Conservation (phyloP, 2,329 filamentous ascomycete genomes). For the Fusarium avenaceum region DNA sequence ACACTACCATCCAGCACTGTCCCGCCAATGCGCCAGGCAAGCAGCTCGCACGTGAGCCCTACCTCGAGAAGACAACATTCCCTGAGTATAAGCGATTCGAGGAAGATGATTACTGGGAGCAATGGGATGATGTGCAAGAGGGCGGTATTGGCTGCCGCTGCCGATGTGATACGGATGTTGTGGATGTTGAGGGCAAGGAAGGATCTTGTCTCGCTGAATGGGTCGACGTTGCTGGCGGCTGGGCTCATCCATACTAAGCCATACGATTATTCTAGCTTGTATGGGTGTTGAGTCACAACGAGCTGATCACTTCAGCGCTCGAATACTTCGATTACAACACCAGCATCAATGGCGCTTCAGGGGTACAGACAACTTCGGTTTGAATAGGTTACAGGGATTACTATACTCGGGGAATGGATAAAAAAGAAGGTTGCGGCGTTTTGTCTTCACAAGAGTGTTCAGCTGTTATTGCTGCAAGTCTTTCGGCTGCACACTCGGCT, state of each 20-base stretch:
- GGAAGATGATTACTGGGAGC: conserved; percentile 97
- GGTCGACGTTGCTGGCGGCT: conserved; percentile 97
- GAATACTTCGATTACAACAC: conserved; percentile 22
- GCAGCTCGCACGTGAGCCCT: conserved; percentile 85
- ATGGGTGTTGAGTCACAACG: conserved; percentile 2
- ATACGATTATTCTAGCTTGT: conserved; percentile 13
- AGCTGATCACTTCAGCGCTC: conserved; percentile 1
- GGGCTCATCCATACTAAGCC: conserved; percentile 69
- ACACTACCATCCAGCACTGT: conserved; percentile 99
- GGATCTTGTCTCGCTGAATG: conserved; percentile 95
- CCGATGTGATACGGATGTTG: conserved; percentile 96
- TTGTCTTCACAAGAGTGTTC: conserved; percentile 40
- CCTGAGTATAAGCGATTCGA: conserved; percentile 88
- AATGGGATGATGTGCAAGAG: conserved; percentile 87
- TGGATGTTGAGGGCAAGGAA: conserved; percentile 97
- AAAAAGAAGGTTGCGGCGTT: conserved; percentile 47
- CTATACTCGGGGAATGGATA: conserved; percentile 29
- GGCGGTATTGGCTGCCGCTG: conserved; percentile 98
- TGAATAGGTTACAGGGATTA: conserved; percentile 31
- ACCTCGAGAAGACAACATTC: conserved; percentile 82
- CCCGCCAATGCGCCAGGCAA: conserved; percentile 93
- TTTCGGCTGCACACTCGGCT: conserved; percentile 18
- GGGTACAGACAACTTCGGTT: conserved; percentile 40
- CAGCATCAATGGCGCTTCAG: conserved; percentile 25
- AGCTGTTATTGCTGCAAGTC: conserved; percentile 12